Evolutionary conservation across 441 rosid species (phyloP).

Genomic region (Pelargonium cotyledonis): DNA sequence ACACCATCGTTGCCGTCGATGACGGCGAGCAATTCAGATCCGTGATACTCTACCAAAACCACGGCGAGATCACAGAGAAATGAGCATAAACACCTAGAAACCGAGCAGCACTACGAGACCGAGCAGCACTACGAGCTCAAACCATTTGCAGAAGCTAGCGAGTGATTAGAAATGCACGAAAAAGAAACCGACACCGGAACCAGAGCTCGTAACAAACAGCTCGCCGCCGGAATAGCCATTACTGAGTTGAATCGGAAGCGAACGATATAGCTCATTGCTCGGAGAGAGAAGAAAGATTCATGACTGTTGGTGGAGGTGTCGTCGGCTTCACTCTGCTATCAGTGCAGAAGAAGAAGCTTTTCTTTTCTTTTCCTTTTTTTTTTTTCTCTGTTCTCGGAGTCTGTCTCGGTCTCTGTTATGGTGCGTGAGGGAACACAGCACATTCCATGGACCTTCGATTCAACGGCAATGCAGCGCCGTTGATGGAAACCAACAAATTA

Average conservation of each 20-base stretch:
- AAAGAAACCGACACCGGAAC: conserved; percentile 18
- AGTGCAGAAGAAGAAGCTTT: conserved; percentile 31
- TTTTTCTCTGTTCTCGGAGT: conserved; percentile 4
- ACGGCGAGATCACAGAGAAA: conserved; percentile 32
- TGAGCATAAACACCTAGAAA: conserved; percentile 17
- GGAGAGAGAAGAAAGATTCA: neutral
- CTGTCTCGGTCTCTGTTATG: neutral
- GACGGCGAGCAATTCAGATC: conserved; percentile 38
- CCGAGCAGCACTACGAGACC: too few relatives aligned
- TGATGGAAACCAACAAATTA: neutral
- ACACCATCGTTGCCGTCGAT: conserved; percentile 47
- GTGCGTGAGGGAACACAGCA: neutral
- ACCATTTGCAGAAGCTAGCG: conserved; percentile 25
- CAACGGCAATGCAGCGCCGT: neutral
- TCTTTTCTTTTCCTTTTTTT: neutral
- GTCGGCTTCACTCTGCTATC: conserved; percentile 36
- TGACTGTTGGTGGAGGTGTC: conserved; percentile 42
- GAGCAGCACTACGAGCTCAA: conserved; percentile 31
- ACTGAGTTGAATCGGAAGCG: conserved; percentile 19
- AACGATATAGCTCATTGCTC: neutral
- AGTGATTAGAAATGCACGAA: conserved; percentile 1
- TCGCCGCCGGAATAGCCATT: conserved; percentile 24
- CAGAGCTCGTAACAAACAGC: conserved; percentile 26
- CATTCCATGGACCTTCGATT: neutral
- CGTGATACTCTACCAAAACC: conserved; percentile 29